A percentile compares a stretch with the other conserved stretches of the same genome.
Conservation (phyloP, 2,329 filamentous ascomycete genomes). For the Cercospora janseana region DNA sequence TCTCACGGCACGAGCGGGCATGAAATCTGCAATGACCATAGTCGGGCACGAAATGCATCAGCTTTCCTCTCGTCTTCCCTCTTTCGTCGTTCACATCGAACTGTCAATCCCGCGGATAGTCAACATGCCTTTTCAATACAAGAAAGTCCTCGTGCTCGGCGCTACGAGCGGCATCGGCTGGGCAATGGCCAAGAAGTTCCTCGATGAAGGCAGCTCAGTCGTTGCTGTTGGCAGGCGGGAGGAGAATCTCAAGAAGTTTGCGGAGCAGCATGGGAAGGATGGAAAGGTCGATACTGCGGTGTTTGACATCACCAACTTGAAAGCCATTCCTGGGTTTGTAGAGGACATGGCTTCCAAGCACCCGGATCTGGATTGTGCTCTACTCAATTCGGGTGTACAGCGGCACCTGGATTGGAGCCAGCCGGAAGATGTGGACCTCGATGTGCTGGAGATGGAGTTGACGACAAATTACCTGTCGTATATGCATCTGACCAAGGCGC, state of each 20-base stretch:
- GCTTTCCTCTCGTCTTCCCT: no score
- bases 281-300: conserved; percentile 48
- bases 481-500: conserved; percentile 51
- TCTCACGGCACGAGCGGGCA: not conserved
- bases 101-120: not conserved
- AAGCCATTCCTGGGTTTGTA: conserved; percentile 48
- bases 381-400: conserved; percentile 56
- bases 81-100: no score
- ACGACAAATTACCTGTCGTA: conserved; percentile 52
- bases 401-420: conserved; percentile 50
- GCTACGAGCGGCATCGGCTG: conserved; percentile 53
- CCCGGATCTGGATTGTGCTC: conserved; percentile 53
- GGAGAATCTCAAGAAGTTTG: conserved; percentile 52
- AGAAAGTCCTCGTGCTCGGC: conserved; percentile 55
- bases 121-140: conserved; percentile 48
- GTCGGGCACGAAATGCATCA: no score
- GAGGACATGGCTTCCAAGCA: conserved; percentile 45
- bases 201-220: conserved; percentile 49
- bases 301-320: conserved; percentile 53
- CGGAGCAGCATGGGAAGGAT: conserved; percentile 47
- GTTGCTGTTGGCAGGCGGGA: conserved; percentile 53
- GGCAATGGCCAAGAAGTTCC: conserved; percentile 50
- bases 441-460: conserved; percentile 25
- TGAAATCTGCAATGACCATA: not conserved
- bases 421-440: conserved; percentile 50